These are phyloP conservation scores for Globisporangium radiosum DNA, from an alignment of 352 stramenopile species.

Conservation along the genomic window DNA sequence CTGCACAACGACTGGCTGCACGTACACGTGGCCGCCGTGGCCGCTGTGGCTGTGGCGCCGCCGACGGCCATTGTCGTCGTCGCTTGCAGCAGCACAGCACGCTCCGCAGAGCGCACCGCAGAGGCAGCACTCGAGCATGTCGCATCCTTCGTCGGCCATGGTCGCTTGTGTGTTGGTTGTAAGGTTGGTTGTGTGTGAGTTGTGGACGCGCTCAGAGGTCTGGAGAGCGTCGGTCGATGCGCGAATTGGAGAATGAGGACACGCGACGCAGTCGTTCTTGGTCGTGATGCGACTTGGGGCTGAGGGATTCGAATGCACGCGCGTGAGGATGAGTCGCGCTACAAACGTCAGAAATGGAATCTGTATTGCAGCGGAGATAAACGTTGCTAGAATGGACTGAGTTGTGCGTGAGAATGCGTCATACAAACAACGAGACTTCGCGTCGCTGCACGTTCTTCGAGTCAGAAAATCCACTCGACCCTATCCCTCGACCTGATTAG, in stretches of 20 bases:
- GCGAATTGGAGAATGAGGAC: neutral
- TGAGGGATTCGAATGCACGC: neutral
- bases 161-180: constrained; percentile 1
- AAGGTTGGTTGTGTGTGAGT: neutral
- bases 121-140: constrained; percentile 75
- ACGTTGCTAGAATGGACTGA: neutral
- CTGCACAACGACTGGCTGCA: constrained; percentile 64
- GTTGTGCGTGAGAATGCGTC: neutral
- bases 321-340: neutral
- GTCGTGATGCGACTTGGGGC: no score
- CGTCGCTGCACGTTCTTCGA: neutral
- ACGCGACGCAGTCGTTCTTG: no score
- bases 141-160: constrained; percentile 57
- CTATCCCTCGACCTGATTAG: no score
- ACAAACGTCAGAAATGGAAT: neutral
- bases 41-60: constrained; percentile 23
- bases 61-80: constrained; percentile 29
- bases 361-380: neutral
- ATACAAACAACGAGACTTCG: neutral
- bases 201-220: constrained; percentile 3
- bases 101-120: constrained; percentile 68
- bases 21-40: constrained; percentile 44
- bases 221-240: no score
- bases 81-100: constrained; percentile 52
- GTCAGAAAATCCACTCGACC: neutral